Conservation (phyloP, 148 eudicot species). For the Chenopodium suecicum region DNA sequence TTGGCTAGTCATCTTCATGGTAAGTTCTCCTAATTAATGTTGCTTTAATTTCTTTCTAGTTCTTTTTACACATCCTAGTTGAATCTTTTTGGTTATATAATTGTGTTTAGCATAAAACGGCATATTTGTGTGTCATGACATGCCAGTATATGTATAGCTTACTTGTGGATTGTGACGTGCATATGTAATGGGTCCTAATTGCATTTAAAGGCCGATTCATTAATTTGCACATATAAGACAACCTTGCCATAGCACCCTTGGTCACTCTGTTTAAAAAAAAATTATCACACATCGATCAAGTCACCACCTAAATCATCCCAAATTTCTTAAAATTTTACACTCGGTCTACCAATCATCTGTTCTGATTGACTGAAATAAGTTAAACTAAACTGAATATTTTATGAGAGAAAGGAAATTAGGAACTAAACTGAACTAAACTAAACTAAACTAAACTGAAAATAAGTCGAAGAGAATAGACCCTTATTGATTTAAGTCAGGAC, state of each 20-base stretch:
- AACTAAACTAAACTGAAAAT: too few species aligned
- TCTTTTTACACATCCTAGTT: background rate
- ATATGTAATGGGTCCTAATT: too few species aligned
- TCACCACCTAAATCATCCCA: too few species aligned
- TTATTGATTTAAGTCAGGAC: background rate
- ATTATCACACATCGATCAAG: background rate
- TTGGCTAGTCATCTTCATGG: slow-evolving; percentile 89
- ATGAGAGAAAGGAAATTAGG: too few species aligned
- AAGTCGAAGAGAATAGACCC: too few species aligned
- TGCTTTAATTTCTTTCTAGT: background rate
- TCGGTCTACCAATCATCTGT: background rate
- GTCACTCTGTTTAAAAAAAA: background rate
- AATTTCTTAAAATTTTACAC: background rate
- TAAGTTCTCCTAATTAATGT: slow-evolving; percentile 27
- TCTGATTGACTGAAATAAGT: too few species aligned
- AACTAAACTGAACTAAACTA: too few species aligned
- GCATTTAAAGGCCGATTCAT: too few species aligned
- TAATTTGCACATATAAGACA: too few species aligned
- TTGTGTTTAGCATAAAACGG: background rate
- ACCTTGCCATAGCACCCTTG: background rate
- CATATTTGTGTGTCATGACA: background rate
- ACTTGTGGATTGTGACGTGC: background rate
- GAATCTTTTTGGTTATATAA: background rate
- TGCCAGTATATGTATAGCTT: background rate
- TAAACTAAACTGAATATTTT: too few species aligned